Percentiles rank a stretch among this genome's conserved stretches.
Evolutionary conservation across 2,329 filamentous ascomycete genomes (phyloP).

Genomic region (Claviceps lovelessii): DNA sequence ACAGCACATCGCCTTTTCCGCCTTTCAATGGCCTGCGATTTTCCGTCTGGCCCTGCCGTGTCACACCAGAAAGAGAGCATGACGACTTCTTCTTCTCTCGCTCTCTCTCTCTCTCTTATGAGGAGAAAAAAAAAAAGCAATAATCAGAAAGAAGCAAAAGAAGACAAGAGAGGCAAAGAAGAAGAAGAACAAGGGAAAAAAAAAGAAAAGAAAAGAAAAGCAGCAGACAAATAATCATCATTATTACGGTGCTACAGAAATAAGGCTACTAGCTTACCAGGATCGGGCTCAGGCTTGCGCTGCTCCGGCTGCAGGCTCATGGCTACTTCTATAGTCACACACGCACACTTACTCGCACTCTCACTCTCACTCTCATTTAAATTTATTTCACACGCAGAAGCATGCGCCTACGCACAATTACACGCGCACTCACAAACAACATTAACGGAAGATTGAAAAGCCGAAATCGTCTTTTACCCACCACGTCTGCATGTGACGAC

Average conservation of each 20-base stretch:
- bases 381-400: neutral
- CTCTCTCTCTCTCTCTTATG: neutral
- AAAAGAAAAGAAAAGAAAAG: neutral
- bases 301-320: neutral
- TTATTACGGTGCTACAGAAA: neutral
- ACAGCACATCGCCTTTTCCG: neutral
- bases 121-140: neutral
- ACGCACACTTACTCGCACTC: neutral
- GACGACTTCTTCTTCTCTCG: neutral
- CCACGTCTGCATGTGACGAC: neutral
- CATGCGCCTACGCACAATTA: neutral
- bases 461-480: neutral
- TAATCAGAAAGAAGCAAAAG: no score
- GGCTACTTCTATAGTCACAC: neutral
- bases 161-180: neutral
- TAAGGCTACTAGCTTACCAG: neutral
- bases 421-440: neutral
- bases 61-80: neutral
- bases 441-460: neutral
- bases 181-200: neutral
- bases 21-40: neutral
- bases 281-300: neutral
- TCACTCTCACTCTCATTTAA: neutral
- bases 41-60: neutral
- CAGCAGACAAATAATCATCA: neutral